Evolutionary conservation across 2,329 filamentous ascomycete genomes (phyloP).

Genomic region (Fusarium illudens): DNA sequence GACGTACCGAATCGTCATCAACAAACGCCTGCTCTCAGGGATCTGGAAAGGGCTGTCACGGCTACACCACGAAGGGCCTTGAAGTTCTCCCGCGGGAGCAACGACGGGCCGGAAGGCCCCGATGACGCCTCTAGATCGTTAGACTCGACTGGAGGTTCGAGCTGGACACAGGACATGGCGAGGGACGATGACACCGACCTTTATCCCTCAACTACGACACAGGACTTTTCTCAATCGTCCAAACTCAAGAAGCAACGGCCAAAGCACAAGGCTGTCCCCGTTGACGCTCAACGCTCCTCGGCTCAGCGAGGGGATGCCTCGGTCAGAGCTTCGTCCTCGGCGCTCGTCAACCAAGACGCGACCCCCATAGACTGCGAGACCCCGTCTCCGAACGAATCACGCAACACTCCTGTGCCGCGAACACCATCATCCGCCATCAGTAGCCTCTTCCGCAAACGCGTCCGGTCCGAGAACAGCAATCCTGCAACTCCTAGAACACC

Average conservation of each 20-base stretch:
- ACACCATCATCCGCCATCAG: conserved; percentile 39
- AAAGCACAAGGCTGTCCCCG: neutral
- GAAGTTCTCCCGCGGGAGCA: neutral
- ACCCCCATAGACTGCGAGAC: neutral
- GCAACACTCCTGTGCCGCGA: conserved; percentile 4
- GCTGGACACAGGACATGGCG: neutral
- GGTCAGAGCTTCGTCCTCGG: conserved; percentile 8
- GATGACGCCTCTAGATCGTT: neutral
- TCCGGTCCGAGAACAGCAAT: conserved; percentile 28
- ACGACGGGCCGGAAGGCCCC: neutral
- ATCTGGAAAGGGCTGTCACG: conserved; percentile 17
- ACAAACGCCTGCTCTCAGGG: conserved; percentile 3
- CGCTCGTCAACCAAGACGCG: neutral
- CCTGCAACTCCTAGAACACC: conserved; percentile 32
- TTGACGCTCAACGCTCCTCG: conserved; percentile 12
- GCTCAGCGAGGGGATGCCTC: conserved; percentile 17
- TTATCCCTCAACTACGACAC: conserved; percentile 5
- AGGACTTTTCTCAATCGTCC: conserved; percentile 16
- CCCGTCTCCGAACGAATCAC: conserved; percentile 14
- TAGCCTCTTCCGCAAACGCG: conserved; percentile 40
- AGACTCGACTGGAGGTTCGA: neutral
- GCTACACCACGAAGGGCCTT: conserved; percentile 18
- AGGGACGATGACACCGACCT: neutral
- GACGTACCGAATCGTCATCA: conserved; percentile 1
- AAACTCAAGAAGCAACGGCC: conserved; percentile 7